These are phyloP conservation scores for Musa beccarii DNA, from an alignment of 176 grass and related monocot genomes.

Conservation along the genomic window DNA sequence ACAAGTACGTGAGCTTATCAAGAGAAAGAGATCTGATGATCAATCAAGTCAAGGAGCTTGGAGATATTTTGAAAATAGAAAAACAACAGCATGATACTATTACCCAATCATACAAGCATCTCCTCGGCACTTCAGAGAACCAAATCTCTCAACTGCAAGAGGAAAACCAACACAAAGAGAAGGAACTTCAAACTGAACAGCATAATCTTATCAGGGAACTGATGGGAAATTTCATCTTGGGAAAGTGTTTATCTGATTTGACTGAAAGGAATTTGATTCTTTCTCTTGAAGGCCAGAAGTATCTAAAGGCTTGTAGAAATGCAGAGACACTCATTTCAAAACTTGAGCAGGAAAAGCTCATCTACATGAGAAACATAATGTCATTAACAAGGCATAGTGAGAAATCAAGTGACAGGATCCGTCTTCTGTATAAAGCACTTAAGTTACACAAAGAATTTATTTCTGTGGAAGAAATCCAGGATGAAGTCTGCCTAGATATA, in stretches of 20 bases:
- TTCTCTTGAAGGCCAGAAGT: constrained; percentile 11
- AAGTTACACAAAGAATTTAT: constrained; percentile 38
- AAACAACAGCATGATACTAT: neutral
- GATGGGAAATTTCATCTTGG: neutral
- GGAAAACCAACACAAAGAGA: neutral
- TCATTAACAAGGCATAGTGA: constrained; percentile 41
- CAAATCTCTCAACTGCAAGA: neutral
- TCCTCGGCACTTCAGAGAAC: neutral
- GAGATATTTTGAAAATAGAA: neutral
- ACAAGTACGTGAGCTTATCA: neutral
- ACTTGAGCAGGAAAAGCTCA: constrained; percentile 45
- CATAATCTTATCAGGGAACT: neutral
- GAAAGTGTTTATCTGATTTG: constrained; percentile 2
- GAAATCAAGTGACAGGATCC: constrained; percentile 55
- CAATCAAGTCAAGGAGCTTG: neutral
- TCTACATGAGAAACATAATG: constrained; percentile 36
- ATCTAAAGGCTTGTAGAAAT: constrained; percentile 32
- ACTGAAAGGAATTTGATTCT: constrained; percentile 5
- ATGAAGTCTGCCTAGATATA: constrained; percentile 48
- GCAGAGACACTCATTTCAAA: constrained; percentile 46
- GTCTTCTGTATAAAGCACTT: constrained; percentile 44
- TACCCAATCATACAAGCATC: constrained; percentile 4
- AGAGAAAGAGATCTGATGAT: constrained; percentile 5
- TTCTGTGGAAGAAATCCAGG: constrained; percentile 37
- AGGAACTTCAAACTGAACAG: neutral